These are phyloP conservation scores for Aquilaria malaccensis DNA, from an alignment of 345 rosid genomes.

Conservation along the genomic window DNA sequence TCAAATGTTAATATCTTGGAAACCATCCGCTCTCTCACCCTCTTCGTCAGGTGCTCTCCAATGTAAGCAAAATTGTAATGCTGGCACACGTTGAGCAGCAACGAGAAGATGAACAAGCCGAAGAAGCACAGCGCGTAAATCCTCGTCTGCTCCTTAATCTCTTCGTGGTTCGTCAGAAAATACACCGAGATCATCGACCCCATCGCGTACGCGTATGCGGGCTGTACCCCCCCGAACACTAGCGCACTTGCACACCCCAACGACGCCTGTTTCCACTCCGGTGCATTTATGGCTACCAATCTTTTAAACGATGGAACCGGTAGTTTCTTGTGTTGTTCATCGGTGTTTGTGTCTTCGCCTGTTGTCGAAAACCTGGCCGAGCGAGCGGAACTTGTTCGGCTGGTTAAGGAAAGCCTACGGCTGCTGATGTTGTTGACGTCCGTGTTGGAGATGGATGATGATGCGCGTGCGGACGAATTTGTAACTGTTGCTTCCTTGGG, in stretches of 20 bases:
- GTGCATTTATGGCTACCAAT: constrained; percentile 50
- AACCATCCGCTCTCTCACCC: constrained; percentile 66
- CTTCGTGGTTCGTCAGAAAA: constrained; percentile 35
- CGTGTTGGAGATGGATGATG: constrained; percentile 22
- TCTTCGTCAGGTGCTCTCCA: constrained; percentile 59
- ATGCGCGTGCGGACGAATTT: neutral
- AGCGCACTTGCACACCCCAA: constrained; percentile 58
- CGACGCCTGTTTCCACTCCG: constrained; percentile 66
- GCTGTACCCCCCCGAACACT: constrained; percentile 62
- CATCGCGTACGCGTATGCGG: constrained; percentile 43
- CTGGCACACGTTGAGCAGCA: constrained; percentile 43
- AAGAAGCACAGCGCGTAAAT: constrained; percentile 39
- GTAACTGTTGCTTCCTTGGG: neutral
- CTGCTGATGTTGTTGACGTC: constrained; percentile 38
- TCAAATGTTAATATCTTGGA: constrained; percentile 63
- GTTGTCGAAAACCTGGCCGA: constrained; percentile 21
- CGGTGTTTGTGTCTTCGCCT: constrained; percentile 11
- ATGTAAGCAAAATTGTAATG: constrained; percentile 63
- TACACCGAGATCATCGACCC: constrained; percentile 57
- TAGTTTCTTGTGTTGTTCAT: constrained; percentile 12
- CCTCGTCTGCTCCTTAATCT: constrained; percentile 49
- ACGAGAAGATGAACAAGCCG: constrained; percentile 41
- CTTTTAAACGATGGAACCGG: constrained; percentile 50
- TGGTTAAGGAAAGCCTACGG: constrained; percentile 43
- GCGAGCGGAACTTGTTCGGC: constrained; percentile 57